Evolutionary conservation across 441 rosid genomes (phyloP), one percentile per base, ranked within the genome.

Genomic region (Monsonia emarginata): DNA sequence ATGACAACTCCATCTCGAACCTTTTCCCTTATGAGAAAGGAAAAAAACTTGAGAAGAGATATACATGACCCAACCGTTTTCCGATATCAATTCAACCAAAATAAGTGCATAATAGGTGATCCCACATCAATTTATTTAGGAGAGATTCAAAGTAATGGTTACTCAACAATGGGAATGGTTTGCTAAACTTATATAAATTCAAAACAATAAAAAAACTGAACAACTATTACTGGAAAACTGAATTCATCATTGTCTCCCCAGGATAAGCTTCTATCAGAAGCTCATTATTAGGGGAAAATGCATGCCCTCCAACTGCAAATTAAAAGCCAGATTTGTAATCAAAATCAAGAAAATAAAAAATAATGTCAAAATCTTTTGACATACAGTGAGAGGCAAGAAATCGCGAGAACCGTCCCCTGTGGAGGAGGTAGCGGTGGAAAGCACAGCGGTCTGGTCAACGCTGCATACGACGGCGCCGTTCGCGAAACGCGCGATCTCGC

Each of bases 311-410:
- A 21, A 22, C 13, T 14, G 5, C 25, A 1, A 66, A 59, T 21
- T 9, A 50, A 65, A 65, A 14, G 0, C 19, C 0, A 61, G n/a
- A 27, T 21, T 56, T 25, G 7, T 3, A 25, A n/a, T 13, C 48
- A 9, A 38, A 22, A 11, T 40, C 11, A 2, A 13, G 0, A 13
- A 5, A 26, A 42, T 26, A 52, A 14, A 27, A 56, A 44, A 19
- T 4, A 24, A 6, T 50, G 57, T 27, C 11, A 60, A 61, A 73
- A 18, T 16, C 0, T 16, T n/a, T n/a, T n/a, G n/a, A 38, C 88
- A 50, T 81, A 94, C 96, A 16, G 96, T 89, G 73, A 94, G 97
- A 28, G 99, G 97, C 58, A 94, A 76, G 71, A 94, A 94, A 40
- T 88, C 95, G 8, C 83, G 80, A 61, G 77, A 72, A 3, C 79